phyloP scores from a whole-genome alignment of 345 rosid species.

The Arabidopsis suecica region DNA sequence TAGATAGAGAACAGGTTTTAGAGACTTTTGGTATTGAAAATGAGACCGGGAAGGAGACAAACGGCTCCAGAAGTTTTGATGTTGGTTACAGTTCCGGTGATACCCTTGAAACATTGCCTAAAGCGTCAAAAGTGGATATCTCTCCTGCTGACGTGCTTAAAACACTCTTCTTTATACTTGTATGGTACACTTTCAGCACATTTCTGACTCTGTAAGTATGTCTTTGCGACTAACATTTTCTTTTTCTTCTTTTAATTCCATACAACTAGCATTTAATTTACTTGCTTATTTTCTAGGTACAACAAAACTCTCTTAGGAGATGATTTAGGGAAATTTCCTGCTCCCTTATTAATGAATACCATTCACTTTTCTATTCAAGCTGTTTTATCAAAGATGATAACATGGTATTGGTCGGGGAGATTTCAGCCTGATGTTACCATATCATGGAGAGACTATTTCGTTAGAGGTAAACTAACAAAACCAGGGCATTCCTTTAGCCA shows the following conservation, averaged over 20 bases:
- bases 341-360: constrained; percentile 96
- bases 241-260: constrained; percentile 6
- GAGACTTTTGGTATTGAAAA: constrained; percentile 59
- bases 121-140: constrained; percentile 47
- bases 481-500: constrained; percentile 9
- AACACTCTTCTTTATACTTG: constrained; percentile 91
- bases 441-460: constrained; percentile 85
- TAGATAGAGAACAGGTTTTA: constrained; percentile 49
- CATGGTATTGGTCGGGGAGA: constrained; percentile 87
- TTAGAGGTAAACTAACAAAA: constrained; percentile 61
- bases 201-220: constrained; percentile 94
- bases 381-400: constrained; percentile 70
- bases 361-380: constrained; percentile 96
- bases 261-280: constrained; percentile 20
- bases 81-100: constrained; percentile 45
- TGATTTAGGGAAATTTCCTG: constrained; percentile 94
- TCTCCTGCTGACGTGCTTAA: constrained; percentile 82
- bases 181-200: constrained; percentile 99
- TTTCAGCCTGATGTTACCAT: constrained; percentile 65
- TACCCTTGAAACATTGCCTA: constrained; percentile 44
- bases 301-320: constrained; percentile 96
- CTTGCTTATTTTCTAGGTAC: constrained; percentile 58
- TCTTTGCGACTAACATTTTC: constrained; percentile 14
- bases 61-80: constrained; percentile 45
- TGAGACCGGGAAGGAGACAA: constrained; percentile 48